Evolutionary conservation across 164 flowering plant genomes (phyloP).

Genomic region (Echeveria elegans): DNA sequence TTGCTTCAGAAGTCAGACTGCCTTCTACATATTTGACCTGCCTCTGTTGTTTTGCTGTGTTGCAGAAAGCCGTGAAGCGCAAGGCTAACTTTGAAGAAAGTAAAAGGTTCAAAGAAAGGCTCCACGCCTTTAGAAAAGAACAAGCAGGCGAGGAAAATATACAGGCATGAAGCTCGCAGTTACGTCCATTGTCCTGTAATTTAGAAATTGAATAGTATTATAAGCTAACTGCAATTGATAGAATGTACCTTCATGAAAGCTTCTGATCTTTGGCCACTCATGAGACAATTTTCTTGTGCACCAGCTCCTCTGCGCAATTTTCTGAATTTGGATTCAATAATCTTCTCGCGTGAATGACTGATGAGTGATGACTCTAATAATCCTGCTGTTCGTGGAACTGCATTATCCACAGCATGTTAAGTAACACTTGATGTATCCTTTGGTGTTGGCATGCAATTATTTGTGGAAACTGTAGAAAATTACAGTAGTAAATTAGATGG

Average conservation of each 20-base stretch:
- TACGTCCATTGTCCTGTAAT: background rate
- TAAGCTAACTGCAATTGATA: background rate
- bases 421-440: too few species aligned
- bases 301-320: too few species aligned
- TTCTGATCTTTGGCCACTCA: background rate
- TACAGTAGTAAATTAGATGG: too few species aligned
- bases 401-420: too few species aligned
- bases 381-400: too few species aligned
- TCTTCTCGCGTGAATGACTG: too few species aligned
- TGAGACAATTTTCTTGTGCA: background rate
- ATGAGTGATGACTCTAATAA: too few species aligned
- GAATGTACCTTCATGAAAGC: background rate
- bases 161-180: background rate
- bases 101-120: slow-evolving; percentile 66
- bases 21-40: background rate
- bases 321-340: too few species aligned
- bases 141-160: background rate
- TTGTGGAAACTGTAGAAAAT: too few species aligned
- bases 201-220: background rate
- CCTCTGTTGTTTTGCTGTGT: background rate
- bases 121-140: slow-evolving; percentile 63
- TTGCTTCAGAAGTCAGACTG: background rate
- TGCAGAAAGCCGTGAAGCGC: slow-evolving; percentile 81
- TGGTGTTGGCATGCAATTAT: too few species aligned
- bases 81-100: slow-evolving; percentile 92